These are phyloP conservation scores for Xylaria polymorpha DNA, from an alignment of 2,329 filamentous ascomycete species.

Conservation along the genomic window DNA sequence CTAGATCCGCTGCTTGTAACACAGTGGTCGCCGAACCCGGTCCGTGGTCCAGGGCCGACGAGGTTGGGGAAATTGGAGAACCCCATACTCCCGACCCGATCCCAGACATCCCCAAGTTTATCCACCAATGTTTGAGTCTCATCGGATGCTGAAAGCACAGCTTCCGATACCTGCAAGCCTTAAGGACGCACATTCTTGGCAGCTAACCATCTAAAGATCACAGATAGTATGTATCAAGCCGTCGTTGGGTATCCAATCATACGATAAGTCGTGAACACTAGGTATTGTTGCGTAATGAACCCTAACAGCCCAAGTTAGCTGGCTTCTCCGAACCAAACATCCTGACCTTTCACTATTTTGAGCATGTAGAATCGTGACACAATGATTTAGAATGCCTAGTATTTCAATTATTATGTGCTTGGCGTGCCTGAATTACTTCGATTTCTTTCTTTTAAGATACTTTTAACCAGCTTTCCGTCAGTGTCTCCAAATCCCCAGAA, in stretches of 20 bases:
- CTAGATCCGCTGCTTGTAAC: constrained; percentile 7
- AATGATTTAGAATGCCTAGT: background rate
- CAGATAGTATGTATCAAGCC: background rate
- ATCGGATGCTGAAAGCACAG: constrained; percentile 10
- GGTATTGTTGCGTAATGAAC: background rate
- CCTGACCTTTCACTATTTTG: background rate
- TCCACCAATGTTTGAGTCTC: constrained; percentile 36
- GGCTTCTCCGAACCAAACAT: background rate
- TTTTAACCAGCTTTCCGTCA: background rate
- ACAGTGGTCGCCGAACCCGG: constrained; percentile 9
- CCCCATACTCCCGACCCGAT: constrained; percentile 14
- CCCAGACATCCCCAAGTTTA: constrained; percentile 20
- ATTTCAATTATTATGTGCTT: too few relatives aligned
- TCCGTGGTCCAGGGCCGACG: constrained; percentile 17
- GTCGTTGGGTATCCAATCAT: background rate
- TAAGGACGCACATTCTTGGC: background rate
- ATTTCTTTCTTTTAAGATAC: background rate
- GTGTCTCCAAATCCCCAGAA: background rate
- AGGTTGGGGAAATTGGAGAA: constrained; percentile 37
- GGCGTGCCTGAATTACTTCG: background rate
- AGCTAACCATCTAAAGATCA: constrained; percentile 4
- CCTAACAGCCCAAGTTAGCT: background rate
- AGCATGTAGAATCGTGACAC: background rate
- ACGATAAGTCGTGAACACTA: background rate
- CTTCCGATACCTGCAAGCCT: constrained; percentile 14